These are phyloP conservation scores for Triticum urartu DNA, from an alignment of 176 grass and related monocot genomes.

Conservation along the genomic window DNA sequence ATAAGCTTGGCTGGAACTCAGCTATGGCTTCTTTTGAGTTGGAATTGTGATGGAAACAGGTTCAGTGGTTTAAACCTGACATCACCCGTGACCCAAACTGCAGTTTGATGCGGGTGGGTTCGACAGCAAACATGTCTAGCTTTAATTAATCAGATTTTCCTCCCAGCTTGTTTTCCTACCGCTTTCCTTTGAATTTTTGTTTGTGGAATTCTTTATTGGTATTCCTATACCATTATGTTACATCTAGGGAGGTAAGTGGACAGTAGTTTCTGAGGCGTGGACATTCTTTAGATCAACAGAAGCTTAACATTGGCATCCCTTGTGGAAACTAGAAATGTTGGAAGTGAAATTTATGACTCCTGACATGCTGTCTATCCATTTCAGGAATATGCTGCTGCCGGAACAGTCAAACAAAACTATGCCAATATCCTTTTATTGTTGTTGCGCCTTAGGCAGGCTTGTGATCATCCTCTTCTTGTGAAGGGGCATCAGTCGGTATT, in stretches of 20 bases:
- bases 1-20: too few relatives aligned
- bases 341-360: constrained; percentile 13
- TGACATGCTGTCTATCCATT: constrained; percentile 26
- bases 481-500: constrained; percentile 74
- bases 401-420: constrained; percentile 97
- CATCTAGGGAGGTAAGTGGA: neutral
- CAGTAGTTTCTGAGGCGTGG: neutral
- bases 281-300: constrained; percentile 11
- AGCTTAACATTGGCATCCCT: neutral
- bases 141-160: neutral
- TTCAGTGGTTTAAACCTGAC: too few relatives aligned
- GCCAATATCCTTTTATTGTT: constrained; percentile 92
- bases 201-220: neutral
- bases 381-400: constrained; percentile 94
- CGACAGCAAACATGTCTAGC: too few relatives aligned
- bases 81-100: too few relatives aligned
- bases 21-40: too few relatives aligned
- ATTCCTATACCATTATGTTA: neutral
- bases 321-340: constrained; percentile 11
- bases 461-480: constrained; percentile 92
- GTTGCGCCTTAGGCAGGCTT: constrained; percentile 90
- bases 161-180: neutral
- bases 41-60: too few relatives aligned
- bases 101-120: too few relatives aligned
- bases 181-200: neutral